Base-by-base conservation (phyloP, 352 stramenopile genomes). In the Phytopythium cucurbitacearum region DNA sequence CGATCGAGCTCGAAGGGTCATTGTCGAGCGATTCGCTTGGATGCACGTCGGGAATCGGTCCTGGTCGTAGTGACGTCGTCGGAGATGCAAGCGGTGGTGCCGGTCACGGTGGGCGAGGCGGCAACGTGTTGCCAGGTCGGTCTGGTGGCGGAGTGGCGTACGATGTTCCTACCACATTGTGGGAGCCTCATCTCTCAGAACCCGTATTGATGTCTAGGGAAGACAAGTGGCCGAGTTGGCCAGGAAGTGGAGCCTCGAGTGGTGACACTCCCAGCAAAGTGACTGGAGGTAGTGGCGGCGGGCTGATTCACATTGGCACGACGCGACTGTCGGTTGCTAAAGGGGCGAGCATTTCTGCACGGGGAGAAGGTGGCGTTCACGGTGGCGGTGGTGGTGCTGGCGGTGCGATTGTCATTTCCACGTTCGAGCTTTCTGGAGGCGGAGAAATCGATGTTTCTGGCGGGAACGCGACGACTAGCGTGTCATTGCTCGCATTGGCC, bases 341-440 rank as follows among this genome's bases (percentile, higher is more conserved):
- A 47, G 35, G 44, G 8, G 71, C 73, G 4, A 65, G 50, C 3
- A 61, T 94, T 16, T 84, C 65, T 57, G 81, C 72, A 5, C 60
- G 65, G 39, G 85, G 85, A 33, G 70, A 74, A 4, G 54, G 58
- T 33, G 85, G 85, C 7, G 74, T 62, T 3, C 83, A 78, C 49
- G 73, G 76, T 12, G 85, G 85, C 28, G 85, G 85, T 33, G 85
- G 85, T 51, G 85, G 85, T 28, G 70, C 85, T 8, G 85, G 85
- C 11, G 85, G 85, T 12, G 66, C 80, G 9, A 67, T 94, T 40
- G 71, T 69, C 12, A 46, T 92, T 34, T 85, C 76, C 28, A 56
- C 89, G n/a, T 54, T 65, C 5, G 64, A 91, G 34, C 57, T 94
- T 4, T 45, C 56, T n/a, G 85, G 85, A 8, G 64, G 67, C n/a